Percentiles rank a stretch among this genome's conserved stretches.
phyloP scores from a whole-genome alignment of 768 basidiomycete species.

The Hebeloma cylindrosporum region DNA sequence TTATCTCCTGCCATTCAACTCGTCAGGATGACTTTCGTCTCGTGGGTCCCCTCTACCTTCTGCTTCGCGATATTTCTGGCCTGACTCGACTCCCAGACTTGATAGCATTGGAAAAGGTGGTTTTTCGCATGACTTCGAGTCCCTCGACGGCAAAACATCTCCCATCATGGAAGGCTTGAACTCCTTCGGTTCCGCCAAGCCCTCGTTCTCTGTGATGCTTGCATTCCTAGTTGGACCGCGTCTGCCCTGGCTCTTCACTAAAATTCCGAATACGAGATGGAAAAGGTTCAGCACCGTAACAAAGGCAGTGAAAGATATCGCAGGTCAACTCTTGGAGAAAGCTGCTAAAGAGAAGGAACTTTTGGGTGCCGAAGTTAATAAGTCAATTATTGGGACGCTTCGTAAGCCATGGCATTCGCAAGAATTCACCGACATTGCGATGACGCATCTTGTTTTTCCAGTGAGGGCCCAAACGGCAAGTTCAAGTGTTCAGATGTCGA shows the following conservation, averaged over 20 bases:
- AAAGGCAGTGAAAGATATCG: conserved; percentile 37
- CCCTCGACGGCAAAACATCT: conserved; percentile 47
- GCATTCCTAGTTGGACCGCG: conserved; percentile 36
- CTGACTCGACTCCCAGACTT: conserved; percentile 33
- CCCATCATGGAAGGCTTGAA: conserved; percentile 43
- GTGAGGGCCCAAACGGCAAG: conserved; percentile 35
- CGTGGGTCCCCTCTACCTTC: conserved; percentile 28
- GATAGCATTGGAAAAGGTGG: conserved; percentile 61
- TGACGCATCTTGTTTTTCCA: conserved; percentile 14
- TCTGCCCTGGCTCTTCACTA: conserved; percentile 39
- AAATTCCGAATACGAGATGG: conserved; percentile 37
- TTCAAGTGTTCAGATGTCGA: conserved; percentile 34
- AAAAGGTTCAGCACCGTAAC: conserved; percentile 29
- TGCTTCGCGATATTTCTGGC: background rate
- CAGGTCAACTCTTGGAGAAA: conserved; percentile 37
- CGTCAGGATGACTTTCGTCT: conserved; percentile 44
- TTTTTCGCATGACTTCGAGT: conserved; percentile 57
- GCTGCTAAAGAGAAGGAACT: conserved; percentile 34
- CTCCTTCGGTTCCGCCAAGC: conserved; percentile 28
- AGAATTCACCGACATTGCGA: background rate
- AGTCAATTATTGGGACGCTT: conserved; percentile 40
- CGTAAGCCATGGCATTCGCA: conserved; percentile 21
- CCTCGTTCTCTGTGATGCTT: conserved; percentile 27
- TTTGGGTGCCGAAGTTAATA: conserved; percentile 29
- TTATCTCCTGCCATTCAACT: background rate